Conservation (phyloP, 495 filamentous ascomycete genomes). For the Terfezia claveryi region DNA sequence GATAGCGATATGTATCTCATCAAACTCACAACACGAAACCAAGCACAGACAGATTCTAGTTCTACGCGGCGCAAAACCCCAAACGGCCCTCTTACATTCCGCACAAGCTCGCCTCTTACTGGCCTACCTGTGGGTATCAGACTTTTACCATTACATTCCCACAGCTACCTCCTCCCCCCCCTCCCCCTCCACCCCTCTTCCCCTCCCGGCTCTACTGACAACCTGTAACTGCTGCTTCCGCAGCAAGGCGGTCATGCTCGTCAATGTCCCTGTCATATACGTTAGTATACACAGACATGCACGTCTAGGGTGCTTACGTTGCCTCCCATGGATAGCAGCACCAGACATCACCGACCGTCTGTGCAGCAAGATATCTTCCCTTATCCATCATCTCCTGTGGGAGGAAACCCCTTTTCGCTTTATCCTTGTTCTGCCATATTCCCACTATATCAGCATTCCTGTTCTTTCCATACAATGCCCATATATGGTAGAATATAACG, state of each 20-base stretch:
- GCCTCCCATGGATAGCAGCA: slow-evolving; percentile 99
- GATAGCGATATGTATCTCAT: too few relatives aligned
- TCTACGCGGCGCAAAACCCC: too few relatives aligned
- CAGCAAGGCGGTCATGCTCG: slow-evolving; percentile 58
- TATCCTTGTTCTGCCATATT: slow-evolving; percentile 64
- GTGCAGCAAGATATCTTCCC: slow-evolving; percentile 60
- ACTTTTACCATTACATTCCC: too few relatives aligned
- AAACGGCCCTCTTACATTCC: too few relatives aligned
- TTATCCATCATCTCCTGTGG: slow-evolving; percentile 58
- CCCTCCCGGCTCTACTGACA: slow-evolving; percentile 12
- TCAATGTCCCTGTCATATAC: slow-evolving; percentile 52
- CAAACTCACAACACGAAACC: too few relatives aligned
- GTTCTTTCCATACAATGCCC: background rate
- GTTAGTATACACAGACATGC: slow-evolving; percentile 6
- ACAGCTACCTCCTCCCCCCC: too few relatives aligned
- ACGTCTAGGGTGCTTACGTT: slow-evolving; percentile 27
- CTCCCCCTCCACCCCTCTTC: too few relatives aligned
- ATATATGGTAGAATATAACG: background rate
- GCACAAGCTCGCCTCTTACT: too few relatives aligned
- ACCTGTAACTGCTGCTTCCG: slow-evolving; percentile 20
- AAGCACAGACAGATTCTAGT: too few relatives aligned
- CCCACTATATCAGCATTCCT: background rate
- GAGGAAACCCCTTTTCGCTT: slow-evolving; percentile 72
- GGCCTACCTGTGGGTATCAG: too few relatives aligned
- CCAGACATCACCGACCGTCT: slow-evolving; percentile 81